Evolutionary conservation across 75 land plant genomes (phyloP), one percentile per base, ranked within the genome.

Genomic region (Chamaecyparis obtusa): DNA sequence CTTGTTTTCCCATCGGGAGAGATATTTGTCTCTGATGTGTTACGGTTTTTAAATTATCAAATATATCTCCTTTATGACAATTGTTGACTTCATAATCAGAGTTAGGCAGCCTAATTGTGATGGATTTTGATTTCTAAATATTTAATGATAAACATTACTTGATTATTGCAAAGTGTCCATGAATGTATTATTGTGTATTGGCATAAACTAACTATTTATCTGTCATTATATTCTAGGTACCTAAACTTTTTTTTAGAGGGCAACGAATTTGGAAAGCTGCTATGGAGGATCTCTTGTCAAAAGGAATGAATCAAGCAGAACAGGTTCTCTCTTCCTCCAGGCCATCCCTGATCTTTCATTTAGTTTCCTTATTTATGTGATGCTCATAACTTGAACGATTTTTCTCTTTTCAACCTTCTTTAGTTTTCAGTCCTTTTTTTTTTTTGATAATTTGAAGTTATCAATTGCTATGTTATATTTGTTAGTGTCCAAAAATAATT

Each of bases 261-360:
- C 92, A 94, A 87, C 94, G 92, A 86, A 93, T 98, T 44, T 98
- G 98, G 98, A 51, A 90, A 33, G 94, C 96, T 80, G 92, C 97
- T 55, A 94, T 97, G 84, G 88, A n/a, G 49, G 99, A 98, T 79
- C 97, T 98, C 55, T 89, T 98, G n/a, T 90, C 93, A 6, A 95
- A 97, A 86, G 99, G 99, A 13, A 87, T 98, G 93, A 84, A 75
- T 6, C n/a, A 88, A 5, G 99, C 99, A 49, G 67, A 92, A 27
- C 94, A 93, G 97, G 99, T 97, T 89, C 32, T 80, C 49, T 80
- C 83, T 80, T 13, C 21, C 48, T 79, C 83, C 39, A 3, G 8
- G 30, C 9, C 49, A 1, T 9, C 1, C 13, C 10, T 3, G 10
- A 13, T 36, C 39, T 37, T 15, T 0, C 43, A 77, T 0, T 77